phyloP scores from a whole-genome alignment of 345 rosid genomes.

The Bruguiera parviflora region DNA sequence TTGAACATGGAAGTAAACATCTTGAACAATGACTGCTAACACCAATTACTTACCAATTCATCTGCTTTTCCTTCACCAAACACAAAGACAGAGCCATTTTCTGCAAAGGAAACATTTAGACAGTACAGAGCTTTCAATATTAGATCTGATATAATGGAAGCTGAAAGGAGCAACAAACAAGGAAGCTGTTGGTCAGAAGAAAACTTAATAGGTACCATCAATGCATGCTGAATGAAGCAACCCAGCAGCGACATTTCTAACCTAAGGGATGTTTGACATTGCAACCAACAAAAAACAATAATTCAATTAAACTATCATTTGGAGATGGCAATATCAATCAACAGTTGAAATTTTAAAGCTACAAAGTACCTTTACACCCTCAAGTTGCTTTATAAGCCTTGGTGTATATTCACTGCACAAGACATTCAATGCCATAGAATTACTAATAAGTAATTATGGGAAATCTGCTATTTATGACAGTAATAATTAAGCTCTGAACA shows the following conservation, averaged over 20 bases:
- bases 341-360: constrained; percentile 7
- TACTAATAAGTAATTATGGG: background rate
- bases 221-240: constrained; percentile 83
- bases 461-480: too few species aligned
- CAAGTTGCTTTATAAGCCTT: constrained; percentile 85
- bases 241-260: constrained; percentile 76
- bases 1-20: constrained; percentile 1
- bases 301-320: background rate
- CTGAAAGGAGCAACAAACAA: constrained; percentile 5
- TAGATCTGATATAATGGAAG: background rate
- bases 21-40: constrained; percentile 5
- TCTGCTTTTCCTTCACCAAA: constrained; percentile 65
- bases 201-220: constrained; percentile 52
- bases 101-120: constrained; percentile 41
- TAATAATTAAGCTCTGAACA: too few species aligned
- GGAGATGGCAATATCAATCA: constrained; percentile 15
- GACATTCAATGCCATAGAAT: constrained; percentile 13
- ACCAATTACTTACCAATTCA: constrained; percentile 45
- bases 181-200: constrained; percentile 3
- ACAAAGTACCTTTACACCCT: constrained; percentile 62
- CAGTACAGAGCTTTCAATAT: constrained; percentile 17
- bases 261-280: constrained; percentile 38
- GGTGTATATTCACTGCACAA: constrained; percentile 86
- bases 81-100: constrained; percentile 67
- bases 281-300: constrained; percentile 25